A percentile compares a stretch with the other conserved stretches of the same genome.
phyloP scores from a whole-genome alignment of 2,329 filamentous ascomycete species.

The Colletotrichum camelliae region DNA sequence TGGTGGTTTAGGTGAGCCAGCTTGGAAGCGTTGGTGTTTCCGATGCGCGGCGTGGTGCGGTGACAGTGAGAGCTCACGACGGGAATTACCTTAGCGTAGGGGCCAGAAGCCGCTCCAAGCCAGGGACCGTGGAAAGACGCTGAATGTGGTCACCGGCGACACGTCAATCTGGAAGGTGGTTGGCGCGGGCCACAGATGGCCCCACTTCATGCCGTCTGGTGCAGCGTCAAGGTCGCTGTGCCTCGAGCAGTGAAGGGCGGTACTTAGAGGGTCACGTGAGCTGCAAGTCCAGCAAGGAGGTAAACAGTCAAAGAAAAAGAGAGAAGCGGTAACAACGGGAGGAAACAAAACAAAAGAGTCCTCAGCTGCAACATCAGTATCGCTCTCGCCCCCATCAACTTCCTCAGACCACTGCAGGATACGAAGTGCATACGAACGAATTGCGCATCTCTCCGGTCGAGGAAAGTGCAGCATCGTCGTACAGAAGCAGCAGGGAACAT shows the following conservation, averaged over 20 bases:
- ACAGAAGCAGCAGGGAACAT: background rate
- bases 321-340: background rate
- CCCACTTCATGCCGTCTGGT: background rate
- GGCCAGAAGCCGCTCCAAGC: conserved; percentile 4
- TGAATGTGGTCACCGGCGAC: background rate
- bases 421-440: background rate
- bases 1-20: background rate
- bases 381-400: background rate
- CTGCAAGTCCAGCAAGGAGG: background rate
- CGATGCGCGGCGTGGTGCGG: background rate
- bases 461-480: background rate
- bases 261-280: background rate
- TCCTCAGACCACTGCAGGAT: background rate
- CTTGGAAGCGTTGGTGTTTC: background rate
- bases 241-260: background rate
- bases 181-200: background rate
- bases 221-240: background rate
- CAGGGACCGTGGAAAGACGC: background rate
- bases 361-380: background rate
- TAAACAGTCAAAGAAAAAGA: background rate
- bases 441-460: background rate
- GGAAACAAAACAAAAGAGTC: background rate
- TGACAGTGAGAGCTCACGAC: background rate
- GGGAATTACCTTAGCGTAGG: background rate
- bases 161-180: background rate